phyloP scores from a whole-genome alignment of 495 filamentous ascomycete species.

The Aspergillus baeticus region DNA sequence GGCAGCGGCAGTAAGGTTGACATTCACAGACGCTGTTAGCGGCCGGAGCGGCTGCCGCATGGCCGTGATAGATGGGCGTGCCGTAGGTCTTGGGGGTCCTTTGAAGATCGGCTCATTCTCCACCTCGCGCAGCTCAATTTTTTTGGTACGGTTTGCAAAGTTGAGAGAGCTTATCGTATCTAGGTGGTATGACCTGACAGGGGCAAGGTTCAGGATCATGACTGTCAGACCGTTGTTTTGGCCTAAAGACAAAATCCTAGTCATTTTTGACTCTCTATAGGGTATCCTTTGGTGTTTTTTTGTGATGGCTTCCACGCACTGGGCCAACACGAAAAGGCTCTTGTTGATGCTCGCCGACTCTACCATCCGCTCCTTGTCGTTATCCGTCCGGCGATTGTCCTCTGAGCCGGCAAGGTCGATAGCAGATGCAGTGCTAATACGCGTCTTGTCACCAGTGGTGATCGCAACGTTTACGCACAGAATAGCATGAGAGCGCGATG shows the following conservation, averaged over 20 bases:
- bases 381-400: constrained; percentile 92
- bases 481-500: constrained; percentile 90
- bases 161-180: constrained; percentile 93
- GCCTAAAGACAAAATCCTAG: constrained; percentile 84
- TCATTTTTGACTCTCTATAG: constrained; percentile 97
- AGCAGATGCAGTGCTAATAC: constrained; percentile 81
- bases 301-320: constrained; percentile 93
- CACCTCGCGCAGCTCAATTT: constrained; percentile 91
- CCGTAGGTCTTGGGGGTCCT: constrained; percentile 55
- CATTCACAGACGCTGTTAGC: constrained; percentile 58
- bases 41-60: constrained; percentile 75
- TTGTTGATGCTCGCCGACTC: constrained; percentile 99
- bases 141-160: constrained; percentile 93
- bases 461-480: constrained; percentile 85
- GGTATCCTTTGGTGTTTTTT: constrained; percentile 80
- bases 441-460: constrained; percentile 65
- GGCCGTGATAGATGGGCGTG: constrained; percentile 40
- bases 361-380: constrained; percentile 87
- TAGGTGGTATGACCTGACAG: constrained; percentile 80
- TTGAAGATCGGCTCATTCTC: constrained; percentile 90
- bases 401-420: constrained; percentile 97
- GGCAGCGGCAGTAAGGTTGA: constrained; percentile 51
- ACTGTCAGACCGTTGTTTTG: constrained; percentile 95
- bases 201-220: constrained; percentile 95
- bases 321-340: constrained; percentile 88